These are phyloP conservation scores for Diplodia intermedia DNA, from an alignment of 2,329 filamentous ascomycete genomes.

Conservation along the genomic window DNA sequence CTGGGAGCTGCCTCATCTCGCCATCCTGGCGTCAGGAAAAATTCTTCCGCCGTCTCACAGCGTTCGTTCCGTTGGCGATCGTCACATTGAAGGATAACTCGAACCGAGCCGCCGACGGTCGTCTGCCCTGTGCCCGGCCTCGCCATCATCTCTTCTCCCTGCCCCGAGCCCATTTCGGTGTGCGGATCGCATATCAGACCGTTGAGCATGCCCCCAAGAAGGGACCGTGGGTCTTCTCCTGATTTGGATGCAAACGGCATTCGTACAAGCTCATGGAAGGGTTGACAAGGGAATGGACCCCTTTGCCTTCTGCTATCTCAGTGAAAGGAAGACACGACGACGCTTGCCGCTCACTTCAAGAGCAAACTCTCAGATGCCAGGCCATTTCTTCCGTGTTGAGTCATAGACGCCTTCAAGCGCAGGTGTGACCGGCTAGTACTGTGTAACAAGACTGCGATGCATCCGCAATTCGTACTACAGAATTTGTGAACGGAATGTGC, in stretches of 20 bases:
- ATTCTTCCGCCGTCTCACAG: slow-evolving; percentile 10
- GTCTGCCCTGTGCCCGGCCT: no score
- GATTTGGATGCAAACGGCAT: neutral
- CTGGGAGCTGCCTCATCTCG: slow-evolving; percentile 1
- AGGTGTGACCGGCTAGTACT: neutral
- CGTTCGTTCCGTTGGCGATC: neutral
- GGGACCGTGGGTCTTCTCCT: slow-evolving; percentile 8
- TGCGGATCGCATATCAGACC: neutral
- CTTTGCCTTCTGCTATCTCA: neutral
- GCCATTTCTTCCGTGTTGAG: neutral
- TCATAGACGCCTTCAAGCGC: neutral
- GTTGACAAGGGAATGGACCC: neutral
- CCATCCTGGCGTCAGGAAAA: neutral
- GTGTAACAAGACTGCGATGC: neutral
- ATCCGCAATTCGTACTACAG: neutral
- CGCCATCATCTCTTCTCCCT: neutral
- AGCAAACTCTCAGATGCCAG: neutral
- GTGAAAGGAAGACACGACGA: no score
- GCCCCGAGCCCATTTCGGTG: neutral
- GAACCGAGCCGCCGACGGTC: slow-evolving; percentile 6
- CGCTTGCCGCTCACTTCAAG: neutral
- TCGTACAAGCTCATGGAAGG: neutral
- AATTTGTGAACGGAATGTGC: neutral
- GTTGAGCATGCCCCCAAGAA: neutral
- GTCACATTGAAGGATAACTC: neutral